These are phyloP conservation scores for Amanita exitialis DNA, from an alignment of 768 basidiomycete species.

Conservation along the genomic window DNA sequence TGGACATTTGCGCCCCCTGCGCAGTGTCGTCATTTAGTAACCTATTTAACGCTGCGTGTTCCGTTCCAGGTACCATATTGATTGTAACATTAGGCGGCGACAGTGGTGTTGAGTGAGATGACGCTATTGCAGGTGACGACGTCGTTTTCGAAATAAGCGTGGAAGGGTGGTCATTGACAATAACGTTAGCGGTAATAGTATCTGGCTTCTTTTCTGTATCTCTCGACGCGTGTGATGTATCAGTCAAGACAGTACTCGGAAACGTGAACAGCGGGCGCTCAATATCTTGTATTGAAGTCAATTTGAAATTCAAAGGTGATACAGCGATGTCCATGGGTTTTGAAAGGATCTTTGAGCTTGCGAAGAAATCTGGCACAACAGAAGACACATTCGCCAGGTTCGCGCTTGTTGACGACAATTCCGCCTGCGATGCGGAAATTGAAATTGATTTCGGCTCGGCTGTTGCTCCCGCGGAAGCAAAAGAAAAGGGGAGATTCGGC, in stretches of 20 bases:
- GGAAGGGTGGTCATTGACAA: neutral
- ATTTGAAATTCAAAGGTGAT: slow-evolving; percentile 15
- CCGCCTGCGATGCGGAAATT: neutral
- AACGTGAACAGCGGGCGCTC: neutral
- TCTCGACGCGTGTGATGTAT: neutral
- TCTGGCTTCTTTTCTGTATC: neutral
- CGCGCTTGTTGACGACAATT: neutral
- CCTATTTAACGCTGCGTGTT: neutral
- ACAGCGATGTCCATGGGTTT: slow-evolving; percentile 24
- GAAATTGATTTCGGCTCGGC: neutral
- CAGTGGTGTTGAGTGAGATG: neutral
- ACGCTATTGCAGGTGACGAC: neutral
- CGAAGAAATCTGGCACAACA: slow-evolving; percentile 57
- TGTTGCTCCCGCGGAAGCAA: neutral
- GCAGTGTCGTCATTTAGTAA: neutral
- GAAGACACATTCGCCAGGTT: slow-evolving; percentile 4
- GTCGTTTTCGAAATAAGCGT: neutral
- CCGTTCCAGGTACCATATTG: neutral
- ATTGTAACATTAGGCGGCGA: neutral
- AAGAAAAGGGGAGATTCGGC: neutral
- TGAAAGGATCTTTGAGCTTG: slow-evolving; percentile 35
- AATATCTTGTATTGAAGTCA: neutral
- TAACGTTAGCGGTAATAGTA: neutral
- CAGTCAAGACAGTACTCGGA: neutral
- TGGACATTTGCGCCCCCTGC: neutral